A percentile compares a stretch with the other conserved stretches of the same genome.
phyloP scores from a whole-genome alignment of 148 eudicot genomes.

The Camellia granthamiana region DNA sequence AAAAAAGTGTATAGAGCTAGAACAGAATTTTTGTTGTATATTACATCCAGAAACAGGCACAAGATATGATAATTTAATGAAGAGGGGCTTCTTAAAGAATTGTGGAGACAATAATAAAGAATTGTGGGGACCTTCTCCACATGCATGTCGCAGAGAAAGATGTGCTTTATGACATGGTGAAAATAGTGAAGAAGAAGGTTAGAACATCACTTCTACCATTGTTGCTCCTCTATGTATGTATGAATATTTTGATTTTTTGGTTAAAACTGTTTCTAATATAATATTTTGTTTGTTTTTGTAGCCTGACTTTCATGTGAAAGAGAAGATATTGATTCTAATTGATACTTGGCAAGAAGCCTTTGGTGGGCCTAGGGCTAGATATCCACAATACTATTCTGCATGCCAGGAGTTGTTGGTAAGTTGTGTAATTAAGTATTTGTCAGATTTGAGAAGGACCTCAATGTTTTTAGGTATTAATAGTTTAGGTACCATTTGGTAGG shows the following conservation, averaged over 20 bases:
- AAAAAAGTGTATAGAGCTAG: conserved; percentile 1
- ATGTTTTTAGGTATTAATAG: neutral
- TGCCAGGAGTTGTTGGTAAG: conserved; percentile 93
- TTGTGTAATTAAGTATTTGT: neutral
- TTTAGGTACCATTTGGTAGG: neutral
- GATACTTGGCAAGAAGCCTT: conserved; percentile 99
- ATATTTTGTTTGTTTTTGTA: conserved; percentile 24
- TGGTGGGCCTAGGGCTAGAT: conserved; percentile 91
- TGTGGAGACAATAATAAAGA: conserved; percentile 88
- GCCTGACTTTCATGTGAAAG: conserved; percentile 90
- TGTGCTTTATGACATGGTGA: conserved; percentile 86
- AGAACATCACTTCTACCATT: conserved; percentile 10
- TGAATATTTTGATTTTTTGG: neutral
- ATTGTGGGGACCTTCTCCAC: conserved; percentile 89
- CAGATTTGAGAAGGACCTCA: neutral
- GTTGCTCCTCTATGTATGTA: neutral
- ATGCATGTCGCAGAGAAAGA: conserved; percentile 98
- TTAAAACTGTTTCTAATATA: neutral
- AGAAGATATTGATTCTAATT: conserved; percentile 84
- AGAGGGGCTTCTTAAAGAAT: too few relatives aligned
- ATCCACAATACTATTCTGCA: conserved; percentile 89
- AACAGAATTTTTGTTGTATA: neutral
- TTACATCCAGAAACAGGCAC: neutral
- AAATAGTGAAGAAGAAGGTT: conserved; percentile 83
- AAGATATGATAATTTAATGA: too few relatives aligned